Base-by-base conservation (phyloP, 208 protist genomes). In the Crithidia fasciculata region DNA sequence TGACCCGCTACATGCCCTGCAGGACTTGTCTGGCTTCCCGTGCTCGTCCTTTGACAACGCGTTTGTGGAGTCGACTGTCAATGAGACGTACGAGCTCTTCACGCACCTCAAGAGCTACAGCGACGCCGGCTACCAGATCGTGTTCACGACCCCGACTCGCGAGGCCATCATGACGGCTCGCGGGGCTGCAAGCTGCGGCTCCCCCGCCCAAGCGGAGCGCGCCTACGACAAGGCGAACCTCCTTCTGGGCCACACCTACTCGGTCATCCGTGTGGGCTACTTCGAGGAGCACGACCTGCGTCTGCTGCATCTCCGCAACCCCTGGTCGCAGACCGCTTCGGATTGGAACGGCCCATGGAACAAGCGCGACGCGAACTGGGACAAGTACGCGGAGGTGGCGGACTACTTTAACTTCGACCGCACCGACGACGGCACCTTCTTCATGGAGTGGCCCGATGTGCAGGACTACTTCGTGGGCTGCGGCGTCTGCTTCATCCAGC, bases 381-480 rank as follows among this genome's bases (percentile, higher is more conserved):
- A 86, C 9, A 81, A 92, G 78, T 85, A 90, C 72, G 41, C 65
- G 0, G 78, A 82, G 8, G 72, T 93, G 2, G 69, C 70, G 0
- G 65, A 79, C n/a, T 70, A 79, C 59, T 92, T 81, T 76, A 78
- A 85, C 44, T 85, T 85, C 49, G 53, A 77, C 50, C 54, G 40
- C 10, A 69, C 70, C 5, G 78, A 88, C 59, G 83, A 92, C 65
- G 88, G 81, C 59, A 86, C 72, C 40, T 87, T 97, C 64, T 95
- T 80, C 56, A 90, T 97, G 84, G 84, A 87, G 69, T 95, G 87
- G 88, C n/a, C 61, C 6, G 93, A 97, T 58, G 86, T 83, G 28
- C 69, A 90, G 60, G 68, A 78, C 15, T 93, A 79, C 68, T 97
- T 97, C 67, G 81, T 76, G 47, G 76, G 82, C 59, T 91, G 90